Percentiles rank a stretch among this genome's conserved stretches.
Evolutionary conservation across 257 asterid genomes (phyloP).

Genomic region (Lantana camara): DNA sequence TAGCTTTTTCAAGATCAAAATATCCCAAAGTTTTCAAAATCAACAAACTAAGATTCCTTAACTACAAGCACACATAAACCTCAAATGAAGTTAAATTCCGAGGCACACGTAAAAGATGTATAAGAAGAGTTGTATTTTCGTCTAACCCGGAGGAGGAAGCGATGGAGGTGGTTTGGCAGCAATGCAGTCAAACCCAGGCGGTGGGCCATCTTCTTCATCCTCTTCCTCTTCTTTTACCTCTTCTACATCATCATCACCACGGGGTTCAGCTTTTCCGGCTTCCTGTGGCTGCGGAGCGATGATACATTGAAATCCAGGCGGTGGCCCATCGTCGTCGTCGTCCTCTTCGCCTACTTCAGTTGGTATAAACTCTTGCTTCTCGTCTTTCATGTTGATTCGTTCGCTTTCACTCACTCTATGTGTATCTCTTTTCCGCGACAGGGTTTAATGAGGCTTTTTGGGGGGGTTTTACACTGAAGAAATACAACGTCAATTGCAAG

Average conservation of each 20-base stretch:
- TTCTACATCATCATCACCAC: slow-evolving; percentile 25
- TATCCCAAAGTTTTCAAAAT: too few species aligned
- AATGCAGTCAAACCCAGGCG: slow-evolving; percentile 71
- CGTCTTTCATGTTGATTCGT: slow-evolving; percentile 18
- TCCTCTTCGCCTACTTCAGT: slow-evolving; percentile 52
- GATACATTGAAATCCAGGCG: slow-evolving; percentile 72
- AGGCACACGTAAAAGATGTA: neutral
- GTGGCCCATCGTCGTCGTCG: slow-evolving; percentile 81
- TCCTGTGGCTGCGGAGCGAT: slow-evolving; percentile 30
- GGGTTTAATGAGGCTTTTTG: neutral
- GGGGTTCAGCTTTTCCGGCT: slow-evolving; percentile 22
- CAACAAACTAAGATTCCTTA: neutral
- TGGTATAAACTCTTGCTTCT: neutral
- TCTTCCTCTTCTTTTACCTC: slow-evolving; percentile 23
- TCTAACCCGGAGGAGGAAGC: slow-evolving; percentile 40
- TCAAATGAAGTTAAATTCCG: neutral
- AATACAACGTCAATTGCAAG: neutral
- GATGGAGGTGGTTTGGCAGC: slow-evolving; percentile 35
- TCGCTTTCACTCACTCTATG: neutral
- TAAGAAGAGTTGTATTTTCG: neutral
- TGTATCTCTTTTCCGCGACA: neutral
- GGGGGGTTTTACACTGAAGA: neutral
- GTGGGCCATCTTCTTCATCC: slow-evolving; percentile 69
- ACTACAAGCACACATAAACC: neutral
- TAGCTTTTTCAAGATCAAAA: too few species aligned